A percentile compares a stretch with the other conserved stretches of the same genome.
These are phyloP conservation scores for Marasmius tenuissimus DNA, from an alignment of 1,284 basidiomycete genomes.

Conservation along the genomic window DNA sequence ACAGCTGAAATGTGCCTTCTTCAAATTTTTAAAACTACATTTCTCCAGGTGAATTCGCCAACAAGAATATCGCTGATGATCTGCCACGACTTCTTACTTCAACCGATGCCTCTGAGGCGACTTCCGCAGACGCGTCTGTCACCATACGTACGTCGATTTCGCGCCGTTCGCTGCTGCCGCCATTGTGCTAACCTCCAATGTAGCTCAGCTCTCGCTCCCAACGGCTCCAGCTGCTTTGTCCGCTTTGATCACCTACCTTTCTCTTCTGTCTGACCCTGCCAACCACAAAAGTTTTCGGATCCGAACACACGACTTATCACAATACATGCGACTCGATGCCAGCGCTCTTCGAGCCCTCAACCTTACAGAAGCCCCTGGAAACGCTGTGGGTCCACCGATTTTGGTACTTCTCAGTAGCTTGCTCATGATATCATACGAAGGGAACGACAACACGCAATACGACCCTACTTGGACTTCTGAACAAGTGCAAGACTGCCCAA, in stretches of 20 bases:
- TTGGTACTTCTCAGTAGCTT: background rate
- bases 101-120: constrained; percentile 29
- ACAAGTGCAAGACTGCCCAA: constrained; percentile 96
- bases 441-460: constrained; percentile 70
- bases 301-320: constrained; percentile 87
- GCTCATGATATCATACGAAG: constrained; percentile 25
- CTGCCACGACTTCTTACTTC: constrained; percentile 73
- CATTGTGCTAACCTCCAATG: background rate
- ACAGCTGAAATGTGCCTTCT: background rate
- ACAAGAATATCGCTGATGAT: constrained; percentile 85
- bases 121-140: constrained; percentile 47
- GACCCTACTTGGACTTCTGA: constrained; percentile 87
- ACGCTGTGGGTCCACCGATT: constrained; percentile 35
- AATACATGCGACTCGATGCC: constrained; percentile 95
- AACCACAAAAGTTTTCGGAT: constrained; percentile 86
- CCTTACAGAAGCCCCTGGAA: constrained; percentile 74
- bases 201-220: constrained; percentile 82
- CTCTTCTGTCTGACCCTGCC: constrained; percentile 77
- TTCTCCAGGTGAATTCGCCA: constrained; percentile 75
- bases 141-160: constrained; percentile 43
- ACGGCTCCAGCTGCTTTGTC: constrained; percentile 79
- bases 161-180: background rate
- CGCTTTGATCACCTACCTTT: constrained; percentile 84
- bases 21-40: background rate
- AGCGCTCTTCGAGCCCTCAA: constrained; percentile 92